Evolutionary conservation across 1,284 basidiomycete species (phyloP), one percentile per base, ranked within the genome.

Genomic region (Pholiota adiposa): DNA sequence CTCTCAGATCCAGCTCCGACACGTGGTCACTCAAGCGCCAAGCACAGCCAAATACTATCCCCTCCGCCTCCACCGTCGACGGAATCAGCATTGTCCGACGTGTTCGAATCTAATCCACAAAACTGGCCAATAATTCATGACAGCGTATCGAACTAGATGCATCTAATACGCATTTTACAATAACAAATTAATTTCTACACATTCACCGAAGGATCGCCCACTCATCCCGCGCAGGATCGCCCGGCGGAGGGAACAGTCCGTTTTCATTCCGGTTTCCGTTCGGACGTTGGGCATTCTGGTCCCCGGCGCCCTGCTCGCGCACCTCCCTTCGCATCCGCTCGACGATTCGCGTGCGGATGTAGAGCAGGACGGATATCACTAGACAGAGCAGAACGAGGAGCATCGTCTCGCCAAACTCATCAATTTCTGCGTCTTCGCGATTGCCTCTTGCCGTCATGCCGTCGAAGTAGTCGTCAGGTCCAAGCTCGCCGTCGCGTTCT

Each of bases 381-480:
- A 89, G 71, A 67, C 88, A 90, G 27, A 92, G 77, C 40, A 83
- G 71, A 8, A 92, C 80, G 25, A 93, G 76, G 48, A 92, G 69
- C 77, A 90, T 82, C 36, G 89, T 93, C 77, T 93, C 91, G 43
- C 75, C 76, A 59, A 91, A 86, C 64, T 91, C 88, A 64, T 91
- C 84, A 12, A 72, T 75, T 1, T 81, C 82, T 27, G 80, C 83
- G 19, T 87, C 85, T 21, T 83, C 84, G n/a, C 85, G 79, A 53
- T 83, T 75, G 6, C 84, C 83, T 41, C 88, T 82, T 58, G 36
- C 36, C 6, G 85, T 67, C 7, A 85, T 83, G 2, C 79, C 88
- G 25, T 92, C 90, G 67, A 91, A 89, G 72, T 90, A 92, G 69
- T 93, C 92, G 59, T 93, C 90, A 0, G 89, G 87, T 6, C 89